Base-by-base conservation (phyloP, 192 early-diverging fungal genomes). In the Linnemannia zychae region DNA sequence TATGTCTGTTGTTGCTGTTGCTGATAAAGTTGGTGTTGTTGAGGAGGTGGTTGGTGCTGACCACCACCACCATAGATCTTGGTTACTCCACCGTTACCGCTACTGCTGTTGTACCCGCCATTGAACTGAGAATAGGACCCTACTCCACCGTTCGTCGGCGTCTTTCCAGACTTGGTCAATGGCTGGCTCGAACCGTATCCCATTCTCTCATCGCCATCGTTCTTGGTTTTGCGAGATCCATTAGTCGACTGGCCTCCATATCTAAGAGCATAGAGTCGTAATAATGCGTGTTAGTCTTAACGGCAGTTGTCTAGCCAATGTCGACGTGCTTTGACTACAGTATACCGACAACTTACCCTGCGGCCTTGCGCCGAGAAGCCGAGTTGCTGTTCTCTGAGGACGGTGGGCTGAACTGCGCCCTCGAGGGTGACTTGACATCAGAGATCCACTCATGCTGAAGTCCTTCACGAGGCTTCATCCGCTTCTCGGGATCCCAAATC, bases 381-480 rank as follows among this genome's bases (percentile, higher is more conserved):
- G 77, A 78, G 13, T 53, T 63, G 24, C 28, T 60, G 47, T 77
- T 67, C 7, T 49, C 68, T 9, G 44, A 22, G 24, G 53, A n/a
- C 13, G 71, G 40, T 5, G 78, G 44, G 71, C 31, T 66, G 47
- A 67, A 73, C 18, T 36, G n/a, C 38, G 78, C 44, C 24, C 38
- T 79, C 2, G 78, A 24, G 20, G 71, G 72, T 12, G 48, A 66
- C 31, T 67, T 74, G 36, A 44, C 77, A 46, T 93, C 94, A 9
- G 87, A 89, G 47, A 97, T 95, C 92, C 94, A 97, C 48, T 93
- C 93, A 79, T 99, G 98, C 28, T 91, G 88, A 40, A 97, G 74
- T 17, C 95, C 97, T 57, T 97, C 95, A 28, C 90, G 87, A 36
- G 98, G 96, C 24, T 90, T 95, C 90, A 99, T 92, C 17, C 98